phyloP scores from a whole-genome alignment of 1,139 yeast species.

The Martiniozyma asiatica region DNA sequence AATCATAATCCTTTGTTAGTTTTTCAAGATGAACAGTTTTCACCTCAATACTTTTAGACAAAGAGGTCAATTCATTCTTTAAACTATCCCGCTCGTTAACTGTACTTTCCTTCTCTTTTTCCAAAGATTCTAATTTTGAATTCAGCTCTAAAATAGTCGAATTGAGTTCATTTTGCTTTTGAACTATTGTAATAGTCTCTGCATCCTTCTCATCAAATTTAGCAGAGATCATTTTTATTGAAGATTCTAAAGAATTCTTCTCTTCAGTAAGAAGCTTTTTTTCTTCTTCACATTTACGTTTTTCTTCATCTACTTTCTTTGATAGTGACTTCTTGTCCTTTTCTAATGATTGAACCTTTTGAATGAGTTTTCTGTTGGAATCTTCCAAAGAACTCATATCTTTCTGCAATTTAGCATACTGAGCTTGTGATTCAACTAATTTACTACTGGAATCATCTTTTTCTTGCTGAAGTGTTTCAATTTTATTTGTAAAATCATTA shows the following conservation, averaged over 20 bases:
- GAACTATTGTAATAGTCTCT: neutral
- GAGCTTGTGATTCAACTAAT: no score
- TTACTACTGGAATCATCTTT: no score
- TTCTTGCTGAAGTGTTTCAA: no score
- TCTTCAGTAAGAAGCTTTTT: slow-evolving; percentile 2
- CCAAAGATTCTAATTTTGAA: neutral
- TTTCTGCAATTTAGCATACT: no score
- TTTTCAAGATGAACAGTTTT: neutral
- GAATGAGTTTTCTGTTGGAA: no score
- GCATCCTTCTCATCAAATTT: slow-evolving; percentile 4
- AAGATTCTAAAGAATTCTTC: slow-evolving; percentile 4
- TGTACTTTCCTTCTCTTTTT: neutral
- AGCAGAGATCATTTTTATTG: slow-evolving; percentile 5
- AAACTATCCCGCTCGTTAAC: neutral
- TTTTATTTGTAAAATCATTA: no score
- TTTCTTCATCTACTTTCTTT: no score
- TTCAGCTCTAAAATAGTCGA: no score
- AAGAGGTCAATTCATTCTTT: neutral
- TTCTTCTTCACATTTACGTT: slow-evolving; percentile 2
- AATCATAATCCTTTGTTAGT: no score
- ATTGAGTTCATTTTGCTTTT: slow-evolving; percentile 1
- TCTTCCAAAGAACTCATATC: no score
- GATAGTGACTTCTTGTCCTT: no score
- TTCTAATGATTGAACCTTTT: no score
- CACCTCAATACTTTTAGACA: neutral